A percentile compares a stretch with the other conserved stretches of the same genome.
phyloP scores from a whole-genome alignment of 805 yeast species.

The Aciculoconidium aculeatum region DNA sequence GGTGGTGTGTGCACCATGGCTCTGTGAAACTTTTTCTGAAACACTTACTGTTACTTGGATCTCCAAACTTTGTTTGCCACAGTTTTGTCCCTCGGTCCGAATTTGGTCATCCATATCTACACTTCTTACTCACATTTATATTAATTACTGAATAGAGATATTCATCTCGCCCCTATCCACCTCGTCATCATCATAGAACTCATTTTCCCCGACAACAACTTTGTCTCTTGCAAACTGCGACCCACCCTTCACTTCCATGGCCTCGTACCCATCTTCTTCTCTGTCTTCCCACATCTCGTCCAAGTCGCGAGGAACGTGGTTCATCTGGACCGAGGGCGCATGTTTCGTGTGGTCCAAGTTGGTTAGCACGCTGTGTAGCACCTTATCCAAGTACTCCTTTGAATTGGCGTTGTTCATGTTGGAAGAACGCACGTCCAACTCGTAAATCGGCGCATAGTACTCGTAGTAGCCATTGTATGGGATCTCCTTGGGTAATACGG shows the following conservation, averaged over 20 bases:
- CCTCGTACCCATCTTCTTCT: conserved; percentile 19
- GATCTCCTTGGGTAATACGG: conserved; percentile 17
- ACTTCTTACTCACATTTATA: too few species aligned
- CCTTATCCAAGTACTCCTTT: conserved; percentile 21
- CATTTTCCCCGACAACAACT: conserved; percentile 17
- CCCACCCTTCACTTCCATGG: conserved; percentile 23
- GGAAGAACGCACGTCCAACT: conserved; percentile 22
- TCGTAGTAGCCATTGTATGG: conserved; percentile 27
- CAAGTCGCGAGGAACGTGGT: conserved; percentile 20
- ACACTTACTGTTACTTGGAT: too few species aligned
- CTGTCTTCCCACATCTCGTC: conserved; percentile 21
- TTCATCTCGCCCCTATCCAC: conserved; percentile 15
- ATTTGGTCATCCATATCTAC: neutral
- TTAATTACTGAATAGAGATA: too few species aligned
- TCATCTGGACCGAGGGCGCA: conserved; percentile 25
- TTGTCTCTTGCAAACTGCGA: conserved; percentile 22
- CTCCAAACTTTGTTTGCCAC: too few species aligned
- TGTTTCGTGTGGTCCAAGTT: conserved; percentile 23
- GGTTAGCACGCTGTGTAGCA: conserved; percentile 18
- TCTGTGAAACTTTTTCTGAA: too few species aligned
- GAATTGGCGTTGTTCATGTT: conserved; percentile 25
- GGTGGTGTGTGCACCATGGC: too few species aligned
- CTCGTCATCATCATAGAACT: conserved; percentile 21
- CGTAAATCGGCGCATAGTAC: conserved; percentile 25
- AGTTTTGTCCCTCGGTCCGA: neutral